Conservation (phyloP, 352 stramenopile species). For the Phytophthora syringae region DNA sequence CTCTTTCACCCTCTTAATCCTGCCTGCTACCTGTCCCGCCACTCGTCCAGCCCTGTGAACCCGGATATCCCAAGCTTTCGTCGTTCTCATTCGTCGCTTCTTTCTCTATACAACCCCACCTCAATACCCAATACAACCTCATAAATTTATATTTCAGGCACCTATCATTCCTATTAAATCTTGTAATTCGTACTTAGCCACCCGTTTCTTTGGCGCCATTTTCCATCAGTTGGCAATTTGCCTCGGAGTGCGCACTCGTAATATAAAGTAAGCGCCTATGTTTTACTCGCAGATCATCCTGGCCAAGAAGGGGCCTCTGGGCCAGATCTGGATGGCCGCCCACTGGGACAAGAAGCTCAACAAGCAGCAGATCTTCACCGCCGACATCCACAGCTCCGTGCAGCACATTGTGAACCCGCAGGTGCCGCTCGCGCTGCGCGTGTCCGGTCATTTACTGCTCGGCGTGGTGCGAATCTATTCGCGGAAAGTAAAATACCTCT, state of each 20-base stretch:
- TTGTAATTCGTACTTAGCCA: slow-evolving; percentile 20
- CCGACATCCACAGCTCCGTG: slow-evolving; percentile 96
- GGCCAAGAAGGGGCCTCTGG: slow-evolving; percentile 98
- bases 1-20: too few species aligned
- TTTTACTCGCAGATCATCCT: slow-evolving; percentile 99
- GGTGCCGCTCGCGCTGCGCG: slow-evolving; percentile 96
- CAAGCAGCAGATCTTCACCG: slow-evolving; percentile 98
- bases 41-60: too few species aligned
- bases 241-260: too few species aligned
- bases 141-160: too few species aligned
- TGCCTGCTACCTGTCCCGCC: too few species aligned
- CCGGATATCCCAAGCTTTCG: too few species aligned
- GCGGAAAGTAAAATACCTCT: slow-evolving; percentile 98
- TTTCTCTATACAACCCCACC: too few species aligned
- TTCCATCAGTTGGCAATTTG: slow-evolving; percentile 22
- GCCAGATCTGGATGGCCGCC: slow-evolving; percentile 99
- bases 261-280: slow-evolving; percentile 80
- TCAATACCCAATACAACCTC: too few species aligned
- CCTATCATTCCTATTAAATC: too few species aligned
- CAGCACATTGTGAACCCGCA: slow-evolving; percentile 97
- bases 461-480: slow-evolving; percentile 99
- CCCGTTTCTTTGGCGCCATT: slow-evolving; percentile 15
- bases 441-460: slow-evolving; percentile 97
- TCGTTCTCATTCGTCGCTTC: too few species aligned
- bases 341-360: slow-evolving; percentile 99